Evolutionary conservation across 495 filamentous ascomycete genomes (phyloP), one percentile per base, ranked within the genome.

Genomic region (Chaetomium tenue): DNA sequence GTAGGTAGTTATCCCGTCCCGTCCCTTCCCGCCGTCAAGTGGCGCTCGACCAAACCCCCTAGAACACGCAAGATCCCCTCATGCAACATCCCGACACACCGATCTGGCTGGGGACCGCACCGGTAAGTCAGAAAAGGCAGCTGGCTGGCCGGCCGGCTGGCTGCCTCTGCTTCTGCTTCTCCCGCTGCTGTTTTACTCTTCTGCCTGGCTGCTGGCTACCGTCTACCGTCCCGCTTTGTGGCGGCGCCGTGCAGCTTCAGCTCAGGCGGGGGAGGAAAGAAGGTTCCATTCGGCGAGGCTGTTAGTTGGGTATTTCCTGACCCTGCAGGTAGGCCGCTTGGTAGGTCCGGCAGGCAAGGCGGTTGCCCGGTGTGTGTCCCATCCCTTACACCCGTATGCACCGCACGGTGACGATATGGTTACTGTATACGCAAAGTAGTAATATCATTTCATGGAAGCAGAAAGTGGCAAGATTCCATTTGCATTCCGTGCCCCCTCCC

Each of bases 31-130:
- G 13, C 40, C 18, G 40, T 9, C 40, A 44, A 18, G 40, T 44
- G 40, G 40, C 40, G 40, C 18, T 44, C 40, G 11, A 37, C 3
- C 33, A 5, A 37, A 16, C 40, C 40, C 28, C 28, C 28, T 6
- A 2, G 6, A 30, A 30, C 3, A 11, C 16, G 5, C 30, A 20
- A 55, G 42, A 47, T 46, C 56, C 5, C 33, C 39, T 20, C 18
- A 20, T 59, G 57, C 57, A 59, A 33, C 57, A 59, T 20, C 23
- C 57, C 57, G 57, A 30, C 57, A 25, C 42, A 11, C 57, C 39
- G 55, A 46, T 59, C 23, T 46, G 25, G 52, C 18, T 11, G 50
- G 50, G 13, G 50, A 30, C 50, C 50, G 50, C n/a, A 30, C 48
- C 48, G 48, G 48, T 47, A 9, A 47, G 11, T 4, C 40, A 18